phyloP scores from a whole-genome alignment of 768 basidiomycete genomes.

The Boletellus ananas region DNA sequence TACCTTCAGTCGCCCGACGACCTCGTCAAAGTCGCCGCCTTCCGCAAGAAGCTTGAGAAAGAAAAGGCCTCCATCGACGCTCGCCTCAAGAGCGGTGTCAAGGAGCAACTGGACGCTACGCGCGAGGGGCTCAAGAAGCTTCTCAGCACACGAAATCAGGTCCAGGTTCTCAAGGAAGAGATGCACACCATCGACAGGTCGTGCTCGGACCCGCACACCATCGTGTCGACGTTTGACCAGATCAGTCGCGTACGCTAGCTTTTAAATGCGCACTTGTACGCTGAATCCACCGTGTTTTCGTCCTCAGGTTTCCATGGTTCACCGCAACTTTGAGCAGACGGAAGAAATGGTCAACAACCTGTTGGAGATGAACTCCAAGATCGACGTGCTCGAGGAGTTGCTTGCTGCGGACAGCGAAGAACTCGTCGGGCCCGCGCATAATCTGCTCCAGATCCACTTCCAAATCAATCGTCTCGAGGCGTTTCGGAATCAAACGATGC shows the following conservation, averaged over 20 bases:
- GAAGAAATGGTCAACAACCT: slow-evolving; percentile 95
- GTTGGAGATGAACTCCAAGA: slow-evolving; percentile 81
- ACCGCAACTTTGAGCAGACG: slow-evolving; percentile 91
- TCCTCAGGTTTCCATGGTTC: slow-evolving; percentile 86
- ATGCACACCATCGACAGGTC: slow-evolving; percentile 76
- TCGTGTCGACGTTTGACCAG: slow-evolving; percentile 88
- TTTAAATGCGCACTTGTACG: neutral
- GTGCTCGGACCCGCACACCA: slow-evolving; percentile 70
- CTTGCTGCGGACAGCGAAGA: slow-evolving; percentile 70
- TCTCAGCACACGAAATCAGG: slow-evolving; percentile 68
- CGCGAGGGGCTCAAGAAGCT: slow-evolving; percentile 83
- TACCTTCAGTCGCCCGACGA: slow-evolving; percentile 93
- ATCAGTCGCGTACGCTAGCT: slow-evolving; percentile 77
- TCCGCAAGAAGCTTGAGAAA: slow-evolving; percentile 92
- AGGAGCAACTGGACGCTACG: slow-evolving; percentile 89
- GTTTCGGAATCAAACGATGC: slow-evolving; percentile 93
- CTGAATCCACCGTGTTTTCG: slow-evolving; percentile 29
- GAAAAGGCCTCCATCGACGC: slow-evolving; percentile 94
- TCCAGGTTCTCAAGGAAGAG: slow-evolving; percentile 81
- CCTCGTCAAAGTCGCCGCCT: slow-evolving; percentile 83
- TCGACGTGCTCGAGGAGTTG: slow-evolving; percentile 75
- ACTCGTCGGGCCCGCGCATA: slow-evolving; percentile 82
- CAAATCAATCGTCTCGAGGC: slow-evolving; percentile 89
- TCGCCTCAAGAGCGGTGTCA: slow-evolving; percentile 85
- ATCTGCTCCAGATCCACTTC: slow-evolving; percentile 86